Percentiles rank a stretch among this genome's conserved stretches.
These are phyloP conservation scores for Saccharum hybrid DNA, from an alignment of 202 grass and related monocot genomes.

Conservation along the genomic window DNA sequence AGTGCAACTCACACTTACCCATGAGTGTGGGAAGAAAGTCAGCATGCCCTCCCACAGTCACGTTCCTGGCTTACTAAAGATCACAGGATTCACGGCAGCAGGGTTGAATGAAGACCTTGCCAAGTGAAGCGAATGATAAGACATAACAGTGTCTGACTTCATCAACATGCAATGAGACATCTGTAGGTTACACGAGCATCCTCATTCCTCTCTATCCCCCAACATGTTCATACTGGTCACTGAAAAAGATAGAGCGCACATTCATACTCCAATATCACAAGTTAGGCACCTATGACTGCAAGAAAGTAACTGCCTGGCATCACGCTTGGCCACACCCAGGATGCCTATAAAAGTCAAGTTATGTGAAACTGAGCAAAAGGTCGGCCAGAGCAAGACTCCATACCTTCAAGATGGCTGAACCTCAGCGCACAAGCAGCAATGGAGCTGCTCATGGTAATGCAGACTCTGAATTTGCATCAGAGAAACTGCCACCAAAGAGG, in stretches of 20 bases:
- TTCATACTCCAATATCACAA: conserved; percentile 27
- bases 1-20: conserved; percentile 9
- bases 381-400: not conserved
- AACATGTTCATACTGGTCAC: conserved; percentile 35
- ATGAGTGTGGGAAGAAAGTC: conserved; percentile 6
- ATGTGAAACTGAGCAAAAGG: conserved; percentile 22
- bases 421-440: conserved; percentile 40
- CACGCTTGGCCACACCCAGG: not conserved
- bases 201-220: not conserved
- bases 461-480: conserved; percentile 27
- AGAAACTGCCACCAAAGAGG: conserved; percentile 34
- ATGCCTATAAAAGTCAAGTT: conserved; percentile 46
- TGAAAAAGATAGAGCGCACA: not conserved
- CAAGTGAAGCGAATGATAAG: conserved; percentile 9
- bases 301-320: not conserved
- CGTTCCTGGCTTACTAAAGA: conserved; percentile 10
- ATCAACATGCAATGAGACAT: conserved; percentile 18
- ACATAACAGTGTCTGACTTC: conserved; percentile 30
- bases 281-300: not conserved
- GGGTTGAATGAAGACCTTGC: conserved; percentile 28
- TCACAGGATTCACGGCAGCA: conserved; percentile 33
- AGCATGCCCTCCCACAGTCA: conserved; percentile 9
- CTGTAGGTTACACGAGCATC: conserved; percentile 26
- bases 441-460: conserved; percentile 16
- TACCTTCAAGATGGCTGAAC: conserved; percentile 42